These are phyloP conservation scores for Mortierella sp. DNA, from an alignment of 371 early-diverging fungal genomes.

Conservation along the genomic window DNA sequence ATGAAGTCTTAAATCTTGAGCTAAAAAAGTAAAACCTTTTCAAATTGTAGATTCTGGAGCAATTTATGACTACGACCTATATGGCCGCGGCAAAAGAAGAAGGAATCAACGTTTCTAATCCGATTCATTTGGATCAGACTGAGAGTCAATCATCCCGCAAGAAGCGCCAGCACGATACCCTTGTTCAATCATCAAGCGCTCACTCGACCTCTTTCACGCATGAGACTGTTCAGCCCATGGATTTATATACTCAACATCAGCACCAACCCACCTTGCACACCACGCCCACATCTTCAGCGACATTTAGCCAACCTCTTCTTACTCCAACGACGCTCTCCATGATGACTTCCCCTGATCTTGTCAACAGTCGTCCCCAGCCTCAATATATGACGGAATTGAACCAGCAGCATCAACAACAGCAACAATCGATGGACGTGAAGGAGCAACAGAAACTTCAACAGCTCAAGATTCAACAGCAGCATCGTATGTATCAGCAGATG, in stretches of 20 bases:
- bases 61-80: slow-evolving; percentile 40
- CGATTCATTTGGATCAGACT: slow-evolving; percentile 1
- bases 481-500: slow-evolving; percentile 53
- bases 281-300: not conserved
- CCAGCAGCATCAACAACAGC: slow-evolving; percentile 8
- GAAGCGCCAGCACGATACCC: slow-evolving; percentile 35
- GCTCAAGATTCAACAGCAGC: slow-evolving; percentile 55
- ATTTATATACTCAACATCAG: not conserved
- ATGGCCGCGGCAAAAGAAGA: slow-evolving; percentile 37
- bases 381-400: not conserved
- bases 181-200: not conserved
- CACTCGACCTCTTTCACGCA: not conserved
- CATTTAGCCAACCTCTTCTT: slow-evolving; percentile 6
- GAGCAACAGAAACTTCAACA: slow-evolving; percentile 55
- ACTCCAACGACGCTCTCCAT: slow-evolving; percentile 33
- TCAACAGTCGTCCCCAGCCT: not conserved
- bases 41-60: slow-evolving; percentile 41
- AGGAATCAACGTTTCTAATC: not conserved
- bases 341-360: slow-evolving; percentile 13
- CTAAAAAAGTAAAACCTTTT: not conserved
- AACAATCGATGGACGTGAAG: slow-evolving; percentile 31
- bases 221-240: not conserved
- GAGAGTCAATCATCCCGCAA: slow-evolving; percentile 29
- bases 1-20: not conserved
- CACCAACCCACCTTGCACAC: slow-evolving; percentile 7